phyloP scores from a whole-genome alignment of 495 filamentous ascomycete species.

The Neurospora hispaniola region DNA sequence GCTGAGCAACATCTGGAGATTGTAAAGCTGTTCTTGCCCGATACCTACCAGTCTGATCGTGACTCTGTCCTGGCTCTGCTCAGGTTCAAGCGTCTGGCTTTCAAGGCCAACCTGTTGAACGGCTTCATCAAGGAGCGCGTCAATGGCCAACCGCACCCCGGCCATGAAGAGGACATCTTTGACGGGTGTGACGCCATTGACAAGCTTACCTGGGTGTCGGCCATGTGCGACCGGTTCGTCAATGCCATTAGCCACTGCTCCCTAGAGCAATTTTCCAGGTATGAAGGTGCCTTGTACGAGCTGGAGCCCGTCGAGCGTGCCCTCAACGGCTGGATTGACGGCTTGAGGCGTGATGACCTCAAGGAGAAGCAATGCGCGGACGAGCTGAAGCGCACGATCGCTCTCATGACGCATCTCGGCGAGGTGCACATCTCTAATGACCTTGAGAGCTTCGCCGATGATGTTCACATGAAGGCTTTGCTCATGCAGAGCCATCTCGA shows the following conservation, averaged over 20 bases:
- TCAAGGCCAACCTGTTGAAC: conserved; percentile 75
- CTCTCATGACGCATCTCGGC: conserved; percentile 73
- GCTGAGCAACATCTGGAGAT: conserved; percentile 80
- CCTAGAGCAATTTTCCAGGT: conserved; percentile 62
- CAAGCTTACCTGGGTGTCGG: conserved; percentile 73
- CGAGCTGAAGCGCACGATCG: conserved; percentile 74
- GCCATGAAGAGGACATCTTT: conserved; percentile 63
- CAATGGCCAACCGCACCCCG: conserved; percentile 39
- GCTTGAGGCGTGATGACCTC: conserved; percentile 72
- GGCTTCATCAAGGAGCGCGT: conserved; percentile 70
- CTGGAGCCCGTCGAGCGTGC: conserved; percentile 87
- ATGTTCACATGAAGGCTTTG: conserved; percentile 59
- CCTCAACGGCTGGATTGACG: conserved; percentile 81
- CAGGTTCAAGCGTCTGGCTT: conserved; percentile 76
- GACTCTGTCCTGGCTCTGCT: conserved; percentile 79
- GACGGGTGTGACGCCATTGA: conserved; percentile 69
- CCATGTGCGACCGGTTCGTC: conserved; percentile 75
- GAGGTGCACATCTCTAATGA: conserved; percentile 66
- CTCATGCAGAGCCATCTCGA: conserved; percentile 77
- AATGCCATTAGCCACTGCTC: conserved; percentile 65
- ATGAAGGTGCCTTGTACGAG: conserved; percentile 72
- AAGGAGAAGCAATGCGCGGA: conserved; percentile 68
- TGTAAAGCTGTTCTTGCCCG: conserved; percentile 78
- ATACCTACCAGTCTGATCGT: conserved; percentile 65
- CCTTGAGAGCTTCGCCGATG: conserved; percentile 68